These are phyloP conservation scores for Suillus placidus DNA, from an alignment of 768 basidiomycete species.

Conservation along the genomic window DNA sequence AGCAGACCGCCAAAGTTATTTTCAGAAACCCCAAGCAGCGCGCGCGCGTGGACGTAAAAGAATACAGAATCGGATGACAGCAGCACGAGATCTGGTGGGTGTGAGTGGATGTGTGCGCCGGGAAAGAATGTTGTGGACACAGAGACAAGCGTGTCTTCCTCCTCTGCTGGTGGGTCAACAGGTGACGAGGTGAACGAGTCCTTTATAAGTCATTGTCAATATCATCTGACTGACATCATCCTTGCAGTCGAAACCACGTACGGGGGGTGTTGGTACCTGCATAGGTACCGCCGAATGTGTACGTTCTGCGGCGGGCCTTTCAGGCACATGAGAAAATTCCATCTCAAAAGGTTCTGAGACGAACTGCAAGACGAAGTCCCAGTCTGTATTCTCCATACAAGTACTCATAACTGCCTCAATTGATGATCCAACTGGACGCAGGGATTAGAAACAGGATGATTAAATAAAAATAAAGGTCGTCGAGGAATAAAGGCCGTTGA, in stretches of 20 bases:
- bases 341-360: conserved; percentile 49
- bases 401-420: not conserved
- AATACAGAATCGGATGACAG: conserved; percentile 78
- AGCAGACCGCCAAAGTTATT: conserved; percentile 68
- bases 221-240: conserved; percentile 14
- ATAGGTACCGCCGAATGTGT: conserved; percentile 23
- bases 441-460: not conserved
- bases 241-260: conserved; percentile 34
- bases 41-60: conserved; percentile 75
- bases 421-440: not conserved
- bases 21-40: conserved; percentile 59
- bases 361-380: conserved; percentile 66
- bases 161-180: conserved; percentile 34
- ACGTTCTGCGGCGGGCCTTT: conserved; percentile 39
- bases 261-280: conserved; percentile 70
- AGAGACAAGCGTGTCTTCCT: conserved; percentile 61
- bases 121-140: conserved; percentile 86
- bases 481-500: not conserved
- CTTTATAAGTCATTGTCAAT: conserved; percentile 22
- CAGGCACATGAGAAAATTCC: conserved; percentile 32
- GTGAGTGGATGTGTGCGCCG: conserved; percentile 56
- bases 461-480: conserved; percentile 7
- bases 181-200: conserved; percentile 38
- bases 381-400: conserved; percentile 50
- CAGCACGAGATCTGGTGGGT: conserved; percentile 65